Conservation (phyloP, 2,329 filamentous ascomycete species). For the Diaporthe sp. region DNA sequence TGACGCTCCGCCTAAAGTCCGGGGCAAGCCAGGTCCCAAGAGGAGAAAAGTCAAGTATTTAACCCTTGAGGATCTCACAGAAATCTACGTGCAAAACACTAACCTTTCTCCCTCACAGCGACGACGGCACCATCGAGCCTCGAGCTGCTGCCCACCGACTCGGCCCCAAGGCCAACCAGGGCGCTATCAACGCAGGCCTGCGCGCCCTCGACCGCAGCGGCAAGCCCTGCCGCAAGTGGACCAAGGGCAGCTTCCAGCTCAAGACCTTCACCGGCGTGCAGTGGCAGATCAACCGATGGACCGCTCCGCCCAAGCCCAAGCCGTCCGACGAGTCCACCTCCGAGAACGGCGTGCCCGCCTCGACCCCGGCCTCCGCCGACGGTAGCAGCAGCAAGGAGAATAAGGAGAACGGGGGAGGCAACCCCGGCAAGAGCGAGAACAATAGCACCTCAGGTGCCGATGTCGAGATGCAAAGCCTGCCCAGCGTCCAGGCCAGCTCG, state of each 20-base stretch:
- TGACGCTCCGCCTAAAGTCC: constrained; percentile 76
- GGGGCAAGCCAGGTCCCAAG: constrained; percentile 94
- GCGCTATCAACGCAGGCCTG: constrained; percentile 96
- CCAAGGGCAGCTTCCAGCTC: constrained; percentile 83
- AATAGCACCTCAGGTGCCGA: constrained; percentile 57
- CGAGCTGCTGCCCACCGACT: constrained; percentile 80
- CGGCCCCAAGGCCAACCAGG: constrained; percentile 95
- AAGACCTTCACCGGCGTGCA: constrained; percentile 93
- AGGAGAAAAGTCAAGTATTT: constrained; percentile 96
- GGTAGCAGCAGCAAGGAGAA: constrained; percentile 76
- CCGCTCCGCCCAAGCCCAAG: constrained; percentile 73
- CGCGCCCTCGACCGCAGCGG: constrained; percentile 93
- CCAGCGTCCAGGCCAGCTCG: constrained; percentile 66
- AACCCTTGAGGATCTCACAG: not conserved
- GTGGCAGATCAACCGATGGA: constrained; percentile 89
- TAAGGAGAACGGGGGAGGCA: constrained; percentile 64
- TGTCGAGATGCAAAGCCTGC: constrained; percentile 65
- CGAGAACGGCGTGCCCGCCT: constrained; percentile 61
- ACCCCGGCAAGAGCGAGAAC: constrained; percentile 57
- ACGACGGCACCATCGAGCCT: constrained; percentile 74
- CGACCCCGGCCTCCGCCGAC: constrained; percentile 57
- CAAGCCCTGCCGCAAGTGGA: constrained; percentile 93
- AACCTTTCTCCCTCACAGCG: constrained; percentile 55
- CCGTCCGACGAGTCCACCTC: constrained; percentile 62
- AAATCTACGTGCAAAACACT: not conserved